Evolutionary conservation across 202 grass and related monocot species (phyloP), one percentile per base, ranked within the genome.

Genomic region (Tripidium arundinaceum): DNA sequence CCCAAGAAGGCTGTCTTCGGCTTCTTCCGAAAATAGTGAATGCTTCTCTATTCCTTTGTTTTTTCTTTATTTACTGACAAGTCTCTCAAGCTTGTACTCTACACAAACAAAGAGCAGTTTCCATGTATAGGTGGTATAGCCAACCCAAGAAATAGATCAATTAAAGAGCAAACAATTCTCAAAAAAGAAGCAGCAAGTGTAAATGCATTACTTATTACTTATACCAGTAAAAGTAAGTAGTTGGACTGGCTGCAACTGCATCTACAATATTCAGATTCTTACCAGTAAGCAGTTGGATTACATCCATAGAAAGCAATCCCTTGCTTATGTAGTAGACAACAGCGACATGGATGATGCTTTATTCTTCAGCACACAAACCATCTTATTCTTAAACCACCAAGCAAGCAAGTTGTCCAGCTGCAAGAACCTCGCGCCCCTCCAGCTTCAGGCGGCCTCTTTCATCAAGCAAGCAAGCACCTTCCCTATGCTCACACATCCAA

Each of bases 11-110:
- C 83, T 78, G 87, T 82, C 24, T 78, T 89, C 2, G 83, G 87
- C 60, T 86, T 89, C 83, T 85, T 89, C 67, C 79, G 74, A 43
- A 89, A 89, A 81, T 89, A 36, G 62, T 46, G 39, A 41, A 13
- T 37, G n/a, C 3, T 58, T 55, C 4, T 57, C 40, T 8, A 28
- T 29, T 42, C 39, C 39, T 45, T 24, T 43, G 26, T 68, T 21
- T 42, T 36, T 28, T 68, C 65, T 60, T 62, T 31, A 25, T 67
- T 19, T 29, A 41, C 57, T 60, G 14, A 47, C 49, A 49, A 46
- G 7, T 55, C 43, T 36, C 31, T 62, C 26, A 25, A 46, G 16
- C 9, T 18, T 77, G 58, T 46, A 11, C 57, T 62, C 25, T 43
- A 47, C 39, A 77, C 39, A 45, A 63, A 46, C 59, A 62, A 60